A percentile compares a stretch with the other conserved stretches of the same genome.
Evolutionary conservation across 2,329 filamentous ascomycete species (phyloP).

Genomic region (Aspergillus proliferans): DNA sequence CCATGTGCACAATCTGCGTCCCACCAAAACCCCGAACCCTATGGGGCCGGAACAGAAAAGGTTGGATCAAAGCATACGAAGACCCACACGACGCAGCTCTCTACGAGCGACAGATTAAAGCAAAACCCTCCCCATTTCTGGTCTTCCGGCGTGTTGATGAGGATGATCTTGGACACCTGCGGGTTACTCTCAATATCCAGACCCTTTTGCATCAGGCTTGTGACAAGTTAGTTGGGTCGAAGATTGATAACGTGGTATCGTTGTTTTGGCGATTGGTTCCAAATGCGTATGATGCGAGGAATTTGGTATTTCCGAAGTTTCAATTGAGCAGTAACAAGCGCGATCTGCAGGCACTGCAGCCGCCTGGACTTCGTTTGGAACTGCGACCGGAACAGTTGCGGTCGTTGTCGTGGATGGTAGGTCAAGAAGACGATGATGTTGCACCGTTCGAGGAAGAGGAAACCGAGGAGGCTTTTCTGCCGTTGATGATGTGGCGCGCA

Average conservation of each 20-base stretch:
- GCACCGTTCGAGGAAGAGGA: slow-evolving; percentile 48
- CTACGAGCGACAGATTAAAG: slow-evolving; percentile 49
- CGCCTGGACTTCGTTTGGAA: slow-evolving; percentile 27
- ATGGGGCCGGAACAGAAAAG: slow-evolving; percentile 26
- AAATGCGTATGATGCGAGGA: slow-evolving; percentile 33
- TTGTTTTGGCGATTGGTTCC: slow-evolving; percentile 44
- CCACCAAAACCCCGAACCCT: slow-evolving; percentile 27
- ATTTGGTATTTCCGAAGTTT: slow-evolving; percentile 35
- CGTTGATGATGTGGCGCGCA: slow-evolving; percentile 50
- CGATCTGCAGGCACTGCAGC: slow-evolving; percentile 27
- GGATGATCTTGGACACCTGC: slow-evolving; percentile 29
- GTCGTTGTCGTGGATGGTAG: slow-evolving; percentile 55
- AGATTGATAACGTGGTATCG: slow-evolving; percentile 14
- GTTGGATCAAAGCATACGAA: slow-evolving; percentile 42
- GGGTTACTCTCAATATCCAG: slow-evolving; percentile 33
- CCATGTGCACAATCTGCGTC: slow-evolving; percentile 24
- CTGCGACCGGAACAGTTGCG: slow-evolving; percentile 50
- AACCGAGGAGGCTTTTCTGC: slow-evolving; percentile 50
- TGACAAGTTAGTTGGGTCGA: slow-evolving; percentile 17
- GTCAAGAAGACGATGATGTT: slow-evolving; percentile 43
- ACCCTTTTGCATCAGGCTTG: slow-evolving; percentile 32
- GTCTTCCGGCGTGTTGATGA: slow-evolving; percentile 31
- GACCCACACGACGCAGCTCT: slow-evolving; percentile 45
- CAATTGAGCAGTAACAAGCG: slow-evolving; percentile 38
- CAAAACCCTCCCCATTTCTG: slow-evolving; percentile 38